Evolutionary conservation across 108 stramenopile species (phyloP), one percentile per base, ranked within the genome.

Genomic region (Phaeodactylum tricornutum): DNA sequence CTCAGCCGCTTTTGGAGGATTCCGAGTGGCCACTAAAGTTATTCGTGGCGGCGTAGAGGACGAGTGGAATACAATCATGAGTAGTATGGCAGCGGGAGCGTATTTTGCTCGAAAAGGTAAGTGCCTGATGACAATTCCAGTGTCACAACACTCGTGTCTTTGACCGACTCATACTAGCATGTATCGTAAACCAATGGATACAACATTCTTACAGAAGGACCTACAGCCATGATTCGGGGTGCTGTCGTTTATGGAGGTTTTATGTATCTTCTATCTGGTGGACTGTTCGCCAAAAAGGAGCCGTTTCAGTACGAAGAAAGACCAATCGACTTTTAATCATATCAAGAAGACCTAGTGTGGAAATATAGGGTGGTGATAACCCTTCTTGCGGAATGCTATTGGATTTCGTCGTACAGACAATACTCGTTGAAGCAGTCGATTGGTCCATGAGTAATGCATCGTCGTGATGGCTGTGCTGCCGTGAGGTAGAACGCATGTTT

Each of bases 211-310:
- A 1, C 47, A 72, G 77, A 79, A 8, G 87, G 87, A 37, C 61
- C 78, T 32, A 68, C 72, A 45, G 81, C 72, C 21, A 89, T 89
- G 87, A 1, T 78, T 8, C 73, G 62, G 52, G 81, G 78, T 0
- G 83, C 81, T 29, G 41, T 74, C 4, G 67, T 74, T 8, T 89
- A 84, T 60, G 87, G 80, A 17, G 76, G 67, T 14, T 64, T 84
- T n/a, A 45, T 45, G 21, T 45, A 45, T 8, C 25, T 45, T 4
- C n/a, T 45, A 4, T 22, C n/a, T 26, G 44, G 21, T 45, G 44
- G 44, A 22, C 15, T 21, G 38, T 45, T 45, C 3, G 4, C 25
- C 3, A 22, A n/a, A 45, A 16, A 21, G 15, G 24, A 45, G 4
- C 20, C 24, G 22, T 45, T 22, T 2, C 20, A 21, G 22, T 45